Conservation (phyloP, 768 basidiomycete genomes). For the Psilocybe cubensis region DNA sequence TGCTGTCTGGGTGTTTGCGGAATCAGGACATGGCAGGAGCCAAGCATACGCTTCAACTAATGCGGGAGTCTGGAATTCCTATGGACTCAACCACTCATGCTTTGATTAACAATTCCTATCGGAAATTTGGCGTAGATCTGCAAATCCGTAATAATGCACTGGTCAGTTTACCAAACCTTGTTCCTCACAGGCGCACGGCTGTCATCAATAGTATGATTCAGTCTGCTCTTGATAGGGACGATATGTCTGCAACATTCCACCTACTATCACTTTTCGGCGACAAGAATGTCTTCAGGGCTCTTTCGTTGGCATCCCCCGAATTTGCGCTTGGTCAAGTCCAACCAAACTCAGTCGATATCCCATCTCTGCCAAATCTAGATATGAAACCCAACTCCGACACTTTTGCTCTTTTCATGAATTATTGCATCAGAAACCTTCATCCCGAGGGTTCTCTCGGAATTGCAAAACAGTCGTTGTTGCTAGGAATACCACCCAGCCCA, state of each 20-base stretch:
- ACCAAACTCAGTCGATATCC: neutral
- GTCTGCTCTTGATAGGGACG: slow-evolving; percentile 57
- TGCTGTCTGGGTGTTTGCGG: slow-evolving; percentile 68
- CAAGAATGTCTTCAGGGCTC: slow-evolving; percentile 23
- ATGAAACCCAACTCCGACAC: slow-evolving; percentile 59
- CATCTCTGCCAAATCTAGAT: slow-evolving; percentile 1
- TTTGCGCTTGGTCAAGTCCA: neutral
- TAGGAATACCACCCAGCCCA: slow-evolving; percentile 47
- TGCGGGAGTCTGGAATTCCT: slow-evolving; percentile 60
- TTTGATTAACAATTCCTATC: slow-evolving; percentile 60
- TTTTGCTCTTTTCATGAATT: slow-evolving; percentile 64
- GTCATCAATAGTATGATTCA: slow-evolving; percentile 75
- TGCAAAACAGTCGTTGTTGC: slow-evolving; percentile 47
- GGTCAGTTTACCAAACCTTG: slow-evolving; percentile 45
- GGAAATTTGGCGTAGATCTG: slow-evolving; percentile 58
- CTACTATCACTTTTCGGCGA: slow-evolving; percentile 53
- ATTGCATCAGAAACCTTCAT: slow-evolving; percentile 47
- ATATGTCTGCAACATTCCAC: slow-evolving; percentile 48
- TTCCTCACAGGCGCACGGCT: slow-evolving; percentile 43
- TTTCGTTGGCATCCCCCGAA: slow-evolving; percentile 21
- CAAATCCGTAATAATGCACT: slow-evolving; percentile 58
- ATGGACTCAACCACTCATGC: slow-evolving; percentile 63
- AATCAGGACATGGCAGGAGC: slow-evolving; percentile 67
- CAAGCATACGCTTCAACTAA: slow-evolving; percentile 51
- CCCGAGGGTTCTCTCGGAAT: slow-evolving; percentile 48